phyloP scores from a whole-genome alignment of 2,329 filamentous ascomycete species.

The Colletotrichum musae region DNA sequence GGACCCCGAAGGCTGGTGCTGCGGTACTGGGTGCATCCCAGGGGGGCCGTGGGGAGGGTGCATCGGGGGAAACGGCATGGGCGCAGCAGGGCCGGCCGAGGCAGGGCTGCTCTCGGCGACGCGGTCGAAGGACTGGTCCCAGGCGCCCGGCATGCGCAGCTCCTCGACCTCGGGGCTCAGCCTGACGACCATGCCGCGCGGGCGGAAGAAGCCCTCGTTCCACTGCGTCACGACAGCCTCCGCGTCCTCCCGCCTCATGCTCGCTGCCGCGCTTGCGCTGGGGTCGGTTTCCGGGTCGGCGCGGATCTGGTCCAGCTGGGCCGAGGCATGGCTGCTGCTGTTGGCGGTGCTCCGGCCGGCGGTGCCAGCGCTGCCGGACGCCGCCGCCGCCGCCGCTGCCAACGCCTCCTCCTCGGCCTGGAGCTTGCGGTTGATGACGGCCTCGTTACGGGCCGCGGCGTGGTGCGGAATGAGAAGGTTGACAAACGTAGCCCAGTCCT shows the following conservation, averaged over 20 bases:
- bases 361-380: conserved; percentile 22
- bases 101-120: conserved; percentile 19
- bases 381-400: conserved; percentile 43
- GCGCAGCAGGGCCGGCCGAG: not conserved
- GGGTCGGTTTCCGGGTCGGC: conserved; percentile 51
- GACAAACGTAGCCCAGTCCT: conserved; percentile 73
- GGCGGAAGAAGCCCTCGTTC: conserved; percentile 70
- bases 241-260: conserved; percentile 27
- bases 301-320: conserved; percentile 57
- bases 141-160: conserved; percentile 49
- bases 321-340: conserved; percentile 53
- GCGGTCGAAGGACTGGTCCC: conserved; percentile 50
- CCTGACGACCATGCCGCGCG: conserved; percentile 62
- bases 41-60: conserved; percentile 14
- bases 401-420: conserved; percentile 54
- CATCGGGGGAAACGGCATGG: conserved; percentile 11
- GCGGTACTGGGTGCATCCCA: conserved; percentile 40
- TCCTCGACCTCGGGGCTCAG: conserved; percentile 46
- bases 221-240: conserved; percentile 64
- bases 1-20: conserved; percentile 42
- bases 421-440: conserved; percentile 64
- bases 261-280: conserved; percentile 17
- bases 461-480: conserved; percentile 69
- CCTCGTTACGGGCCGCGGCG: conserved; percentile 59
- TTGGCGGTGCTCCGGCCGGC: conserved; percentile 46